These are phyloP conservation scores for Saitozyma sp. DNA, from an alignment of 768 basidiomycete species.

Conservation along the genomic window DNA sequence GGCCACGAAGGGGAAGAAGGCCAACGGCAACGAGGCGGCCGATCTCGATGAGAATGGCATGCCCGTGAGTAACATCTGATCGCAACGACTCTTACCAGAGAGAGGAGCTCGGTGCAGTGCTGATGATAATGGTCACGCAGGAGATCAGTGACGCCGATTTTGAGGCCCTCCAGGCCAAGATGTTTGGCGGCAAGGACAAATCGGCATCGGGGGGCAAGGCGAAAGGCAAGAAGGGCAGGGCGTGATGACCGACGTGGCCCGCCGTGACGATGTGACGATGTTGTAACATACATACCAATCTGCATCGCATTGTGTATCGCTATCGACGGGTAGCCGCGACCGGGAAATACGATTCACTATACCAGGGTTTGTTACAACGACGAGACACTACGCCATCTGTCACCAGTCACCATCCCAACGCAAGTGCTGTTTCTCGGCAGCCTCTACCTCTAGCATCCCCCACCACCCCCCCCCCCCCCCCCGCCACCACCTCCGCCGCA, in stretches of 20 bases:
- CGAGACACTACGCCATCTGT: too few relatives aligned
- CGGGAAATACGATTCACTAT: too few relatives aligned
- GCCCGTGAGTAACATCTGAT: constrained; percentile 13
- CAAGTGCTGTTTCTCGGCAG: too few relatives aligned
- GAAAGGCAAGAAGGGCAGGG: constrained; percentile 14
- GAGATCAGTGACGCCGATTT: constrained; percentile 44
- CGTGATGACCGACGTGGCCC: background rate
- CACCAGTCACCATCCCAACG: too few relatives aligned
- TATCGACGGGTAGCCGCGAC: too few relatives aligned
- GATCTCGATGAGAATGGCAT: too few relatives aligned
- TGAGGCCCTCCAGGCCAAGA: constrained; percentile 38
- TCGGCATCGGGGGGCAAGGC: constrained; percentile 3
- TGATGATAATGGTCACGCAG: background rate
- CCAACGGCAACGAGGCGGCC: constrained; percentile 57
- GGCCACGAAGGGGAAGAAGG: constrained; percentile 45
- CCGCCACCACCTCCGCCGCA: too few relatives aligned
- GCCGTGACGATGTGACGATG: background rate
- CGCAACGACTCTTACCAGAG: background rate
- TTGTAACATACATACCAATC: background rate
- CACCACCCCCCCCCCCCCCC: too few relatives aligned
- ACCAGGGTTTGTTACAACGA: too few relatives aligned
- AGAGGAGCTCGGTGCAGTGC: constrained; percentile 29
- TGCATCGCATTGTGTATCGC: background rate
- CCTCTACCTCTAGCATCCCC: too few relatives aligned
- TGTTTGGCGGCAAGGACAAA: constrained; percentile 30